Conservation (phyloP, 129 eudicot genomes). For the Sambucus nigra region DNA sequence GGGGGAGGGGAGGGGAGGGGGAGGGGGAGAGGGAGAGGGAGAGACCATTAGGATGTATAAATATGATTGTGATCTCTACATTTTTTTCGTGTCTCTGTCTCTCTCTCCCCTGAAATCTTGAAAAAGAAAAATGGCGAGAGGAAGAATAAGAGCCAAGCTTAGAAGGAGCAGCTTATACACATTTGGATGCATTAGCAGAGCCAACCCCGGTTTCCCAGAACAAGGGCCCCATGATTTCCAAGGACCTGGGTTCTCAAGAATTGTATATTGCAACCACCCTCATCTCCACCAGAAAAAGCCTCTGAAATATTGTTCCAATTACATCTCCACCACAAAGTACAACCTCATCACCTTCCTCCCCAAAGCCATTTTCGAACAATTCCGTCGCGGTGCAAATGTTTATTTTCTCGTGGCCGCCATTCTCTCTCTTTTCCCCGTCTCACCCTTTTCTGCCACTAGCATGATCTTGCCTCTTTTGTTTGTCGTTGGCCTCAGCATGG, state of each 20-base stretch:
- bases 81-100: too few relatives aligned
- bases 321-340: slow-evolving; percentile 59
- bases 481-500: slow-evolving; percentile 62
- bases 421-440: slow-evolving; percentile 34
- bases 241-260: slow-evolving; percentile 43
- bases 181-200: slow-evolving; percentile 26
- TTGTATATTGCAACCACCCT: slow-evolving; percentile 52
- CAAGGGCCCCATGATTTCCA: slow-evolving; percentile 16
- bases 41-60: too few relatives aligned
- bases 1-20: too few relatives aligned
- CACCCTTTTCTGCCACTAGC: slow-evolving; percentile 45
- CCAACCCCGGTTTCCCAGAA: slow-evolving; percentile 1
- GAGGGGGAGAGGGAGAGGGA: too few relatives aligned
- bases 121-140: slow-evolving; percentile 23
- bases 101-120: too few relatives aligned
- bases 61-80: too few relatives aligned
- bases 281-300: slow-evolving; percentile 38
- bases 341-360: slow-evolving; percentile 46
- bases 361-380: slow-evolving; percentile 54
- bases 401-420: slow-evolving; percentile 52
- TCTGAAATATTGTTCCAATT: slow-evolving; percentile 39
- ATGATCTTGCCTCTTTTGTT: slow-evolving; percentile 51
- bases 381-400: slow-evolving; percentile 58
- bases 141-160: slow-evolving; percentile 35
- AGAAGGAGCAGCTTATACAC: slow-evolving; percentile 33